These are phyloP conservation scores for Ophiocordyceps camponoti-saundersi DNA, from an alignment of 2,329 filamentous ascomycete genomes.

Conservation along the genomic window DNA sequence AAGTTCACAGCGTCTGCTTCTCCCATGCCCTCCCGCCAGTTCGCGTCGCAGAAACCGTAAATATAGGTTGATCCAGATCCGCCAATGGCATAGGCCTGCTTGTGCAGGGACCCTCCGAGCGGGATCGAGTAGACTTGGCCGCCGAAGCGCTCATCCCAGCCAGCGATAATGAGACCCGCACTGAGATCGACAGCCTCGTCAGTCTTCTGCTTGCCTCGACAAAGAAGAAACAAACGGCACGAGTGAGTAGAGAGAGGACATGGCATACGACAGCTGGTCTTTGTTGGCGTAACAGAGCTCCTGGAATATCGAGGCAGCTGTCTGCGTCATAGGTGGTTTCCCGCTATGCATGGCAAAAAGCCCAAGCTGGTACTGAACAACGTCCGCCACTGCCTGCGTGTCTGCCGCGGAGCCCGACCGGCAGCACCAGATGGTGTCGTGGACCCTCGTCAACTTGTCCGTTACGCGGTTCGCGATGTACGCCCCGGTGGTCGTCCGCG, in stretches of 20 bases:
- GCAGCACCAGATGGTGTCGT: constrained; percentile 99
- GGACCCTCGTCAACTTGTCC: constrained; percentile 95
- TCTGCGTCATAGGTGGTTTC: constrained; percentile 83
- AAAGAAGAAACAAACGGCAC: not conserved
- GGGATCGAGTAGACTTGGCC: constrained; percentile 97
- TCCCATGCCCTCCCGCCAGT: constrained; percentile 92
- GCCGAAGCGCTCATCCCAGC: constrained; percentile 86
- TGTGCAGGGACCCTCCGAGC: constrained; percentile 89
- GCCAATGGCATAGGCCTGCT: constrained; percentile 88
- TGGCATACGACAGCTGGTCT: constrained; percentile 64
- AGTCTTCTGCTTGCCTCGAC: not conserved
- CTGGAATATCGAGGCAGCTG: constrained; percentile 89
- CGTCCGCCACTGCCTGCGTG: constrained; percentile 94
- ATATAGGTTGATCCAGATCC: constrained; percentile 98
- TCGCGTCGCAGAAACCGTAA: constrained; percentile 93
- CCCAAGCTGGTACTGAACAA: constrained; percentile 90
- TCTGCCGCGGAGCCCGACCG: constrained; percentile 93
- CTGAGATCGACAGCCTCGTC: constrained; percentile 24
- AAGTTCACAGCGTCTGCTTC: constrained; percentile 82
- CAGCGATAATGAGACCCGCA: constrained; percentile 95
- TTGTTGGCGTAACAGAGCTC: constrained; percentile 98
- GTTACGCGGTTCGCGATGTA: constrained; percentile 99
- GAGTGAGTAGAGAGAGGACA: not conserved
- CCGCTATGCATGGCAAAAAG: constrained; percentile 84
- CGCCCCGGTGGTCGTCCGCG: constrained; percentile 87